Evolutionary conservation across 2,329 filamentous ascomycete genomes (phyloP).

Genomic region (Fonsecaea pugnacius): DNA sequence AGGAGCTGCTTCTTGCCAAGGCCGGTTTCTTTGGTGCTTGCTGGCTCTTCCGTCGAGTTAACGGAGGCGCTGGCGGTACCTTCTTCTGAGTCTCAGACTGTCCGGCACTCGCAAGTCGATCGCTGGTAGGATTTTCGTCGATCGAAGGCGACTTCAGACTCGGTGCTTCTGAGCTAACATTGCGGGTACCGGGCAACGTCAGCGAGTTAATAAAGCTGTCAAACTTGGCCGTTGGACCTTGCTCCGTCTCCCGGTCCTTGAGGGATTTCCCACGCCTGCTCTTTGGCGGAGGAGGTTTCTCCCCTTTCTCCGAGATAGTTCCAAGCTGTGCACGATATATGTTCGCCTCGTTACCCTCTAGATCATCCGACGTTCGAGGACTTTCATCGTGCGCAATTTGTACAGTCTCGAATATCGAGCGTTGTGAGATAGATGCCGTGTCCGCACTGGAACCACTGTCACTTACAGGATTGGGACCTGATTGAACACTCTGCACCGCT

Average conservation of each 20-base stretch:
- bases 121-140: slow-evolving; percentile 32
- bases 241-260: slow-evolving; percentile 43
- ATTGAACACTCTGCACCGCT: slow-evolving; percentile 26
- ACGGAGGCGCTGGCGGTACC: slow-evolving; percentile 54
- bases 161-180: slow-evolving; percentile 17
- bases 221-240: slow-evolving; percentile 25
- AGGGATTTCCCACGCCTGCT: slow-evolving; percentile 80
- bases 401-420: slow-evolving; percentile 62
- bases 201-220: slow-evolving; percentile 33
- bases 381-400: slow-evolving; percentile 54
- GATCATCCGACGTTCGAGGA: slow-evolving; percentile 64
- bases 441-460: slow-evolving; percentile 60
- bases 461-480: slow-evolving; percentile 39
- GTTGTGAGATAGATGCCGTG: slow-evolving; percentile 62
- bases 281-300: slow-evolving; percentile 73
- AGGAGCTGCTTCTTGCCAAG: slow-evolving; percentile 41
- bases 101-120: slow-evolving; percentile 4
- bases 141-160: slow-evolving; percentile 36
- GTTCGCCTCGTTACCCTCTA: slow-evolving; percentile 59
- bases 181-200: slow-evolving; percentile 14
- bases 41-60: slow-evolving; percentile 54
- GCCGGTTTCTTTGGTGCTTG: slow-evolving; percentile 46
- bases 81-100: slow-evolving; percentile 31
- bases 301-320: slow-evolving; percentile 55
- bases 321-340: slow-evolving; percentile 48